Conservation (phyloP, 352 stramenopile species). For the Pythium rishiriense region DNA sequence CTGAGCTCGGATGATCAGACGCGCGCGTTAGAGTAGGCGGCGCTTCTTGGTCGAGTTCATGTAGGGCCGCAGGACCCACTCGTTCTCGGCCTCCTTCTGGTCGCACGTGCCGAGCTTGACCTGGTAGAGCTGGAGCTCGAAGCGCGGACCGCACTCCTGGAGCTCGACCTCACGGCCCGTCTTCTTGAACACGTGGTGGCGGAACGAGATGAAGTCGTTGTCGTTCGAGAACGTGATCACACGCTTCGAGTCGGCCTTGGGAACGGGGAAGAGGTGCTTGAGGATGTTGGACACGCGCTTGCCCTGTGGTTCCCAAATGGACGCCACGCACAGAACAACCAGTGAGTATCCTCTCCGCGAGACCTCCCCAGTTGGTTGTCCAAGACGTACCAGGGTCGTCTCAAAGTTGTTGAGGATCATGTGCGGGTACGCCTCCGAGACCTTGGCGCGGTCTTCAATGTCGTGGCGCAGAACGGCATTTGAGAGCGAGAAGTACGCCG, state of each 20-base stretch:
- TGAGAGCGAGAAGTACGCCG: conserved; percentile 97
- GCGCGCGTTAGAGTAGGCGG: conserved; percentile 87
- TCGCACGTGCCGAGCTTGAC: conserved; percentile 98
- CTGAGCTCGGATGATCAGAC: no score
- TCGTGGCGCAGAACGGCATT: conserved; percentile 98
- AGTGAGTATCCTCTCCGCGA: no score
- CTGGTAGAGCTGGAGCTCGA: conserved; percentile 99
- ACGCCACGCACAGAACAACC: not conserved
- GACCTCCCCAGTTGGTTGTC: no score
- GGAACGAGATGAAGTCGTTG: conserved; percentile 99
- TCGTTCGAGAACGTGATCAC: conserved; percentile 98
- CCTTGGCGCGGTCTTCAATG: conserved; percentile 95
- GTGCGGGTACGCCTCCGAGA: conserved; percentile 94
- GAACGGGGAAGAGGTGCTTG: conserved; percentile 99
- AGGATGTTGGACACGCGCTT: conserved; percentile 97
- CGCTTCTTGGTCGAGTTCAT: conserved; percentile 99
- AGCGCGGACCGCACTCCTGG: conserved; percentile 95
- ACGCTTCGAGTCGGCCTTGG: conserved; percentile 95
- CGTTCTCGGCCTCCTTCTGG: conserved; percentile 98
- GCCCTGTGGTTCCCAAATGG: conserved; percentile 44
- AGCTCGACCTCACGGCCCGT: conserved; percentile 91
- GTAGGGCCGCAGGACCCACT: conserved; percentile 99
- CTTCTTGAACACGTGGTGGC: conserved; percentile 99
- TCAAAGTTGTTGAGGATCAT: conserved; percentile 98
- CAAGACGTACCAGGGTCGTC: conserved; percentile 69